Evolutionary conservation across 257 asterid genomes (phyloP).

Genomic region (Sherardia arvensis): DNA sequence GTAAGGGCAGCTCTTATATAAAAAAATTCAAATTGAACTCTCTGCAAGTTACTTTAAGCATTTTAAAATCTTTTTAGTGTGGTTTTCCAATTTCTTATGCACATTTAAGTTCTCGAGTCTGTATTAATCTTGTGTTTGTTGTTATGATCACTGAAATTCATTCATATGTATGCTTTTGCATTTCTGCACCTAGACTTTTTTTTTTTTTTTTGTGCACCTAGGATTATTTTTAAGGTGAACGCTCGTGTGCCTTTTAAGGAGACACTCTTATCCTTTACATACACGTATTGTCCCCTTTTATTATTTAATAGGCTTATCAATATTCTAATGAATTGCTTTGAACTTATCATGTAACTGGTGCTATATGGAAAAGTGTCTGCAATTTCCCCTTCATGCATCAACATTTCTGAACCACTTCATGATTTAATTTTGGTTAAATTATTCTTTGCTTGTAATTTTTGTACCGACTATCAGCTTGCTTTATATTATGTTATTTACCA

Average conservation of each 20-base stretch:
- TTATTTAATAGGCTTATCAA: neutral
- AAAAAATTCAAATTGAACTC: neutral
- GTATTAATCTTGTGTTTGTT: neutral
- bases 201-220: slow-evolving; percentile 4
- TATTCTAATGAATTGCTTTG: neutral
- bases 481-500: neutral
- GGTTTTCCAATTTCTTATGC: neutral
- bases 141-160: neutral
- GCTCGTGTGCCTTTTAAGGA: neutral
- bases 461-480: neutral
- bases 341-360: neutral
- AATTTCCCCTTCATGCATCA: neutral
- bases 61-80: neutral
- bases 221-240: neutral
- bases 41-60: neutral
- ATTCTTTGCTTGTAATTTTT: too few relatives aligned
- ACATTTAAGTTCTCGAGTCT: neutral
- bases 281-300: too few relatives aligned
- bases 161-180: neutral
- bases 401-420: neutral
- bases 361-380: neutral
- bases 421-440: neutral
- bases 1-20: slow-evolving; percentile 51
- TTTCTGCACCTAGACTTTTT: slow-evolving; percentile 2
- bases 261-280: neutral